Evolutionary conservation across 1,284 basidiomycete species (phyloP).

Genomic region (Fomes fomentarius): DNA sequence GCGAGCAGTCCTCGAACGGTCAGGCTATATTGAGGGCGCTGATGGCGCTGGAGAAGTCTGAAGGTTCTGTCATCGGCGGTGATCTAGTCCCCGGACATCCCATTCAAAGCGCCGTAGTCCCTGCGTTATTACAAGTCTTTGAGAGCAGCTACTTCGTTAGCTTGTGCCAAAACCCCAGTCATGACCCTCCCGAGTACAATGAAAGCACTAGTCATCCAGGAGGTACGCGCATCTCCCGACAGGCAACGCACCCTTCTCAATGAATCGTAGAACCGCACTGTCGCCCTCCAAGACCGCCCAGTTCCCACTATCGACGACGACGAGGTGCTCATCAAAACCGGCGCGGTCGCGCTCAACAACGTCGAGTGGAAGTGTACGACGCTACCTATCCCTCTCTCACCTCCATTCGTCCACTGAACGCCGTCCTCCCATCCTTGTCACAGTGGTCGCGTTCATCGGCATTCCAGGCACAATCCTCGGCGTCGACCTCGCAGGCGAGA

Average conservation of each 20-base stretch:
- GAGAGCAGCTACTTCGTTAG: too few relatives aligned
- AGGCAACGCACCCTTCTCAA: background rate
- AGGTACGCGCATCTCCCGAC: background rate
- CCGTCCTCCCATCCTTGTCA: background rate
- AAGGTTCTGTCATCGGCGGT: too few relatives aligned
- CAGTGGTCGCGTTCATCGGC: background rate
- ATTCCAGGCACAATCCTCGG: slow-evolving; percentile 29
- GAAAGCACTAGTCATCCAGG: background rate
- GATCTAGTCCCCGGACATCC: too few relatives aligned
- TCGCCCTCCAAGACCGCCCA: slow-evolving; percentile 5
- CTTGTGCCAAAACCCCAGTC: too few relatives aligned
- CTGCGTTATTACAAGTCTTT: too few relatives aligned
- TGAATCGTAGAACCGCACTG: background rate
- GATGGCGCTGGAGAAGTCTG: too few relatives aligned
- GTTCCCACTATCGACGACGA: slow-evolving; percentile 18
- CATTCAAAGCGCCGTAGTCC: too few relatives aligned
- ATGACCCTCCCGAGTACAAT: background rate
- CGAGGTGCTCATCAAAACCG: slow-evolving; percentile 28
- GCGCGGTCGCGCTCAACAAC: slow-evolving; percentile 19
- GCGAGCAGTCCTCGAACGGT: too few relatives aligned
- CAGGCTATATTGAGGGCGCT: too few relatives aligned
- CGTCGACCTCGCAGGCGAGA: slow-evolving; percentile 30
- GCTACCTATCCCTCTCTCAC: background rate
- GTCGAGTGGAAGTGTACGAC: background rate
- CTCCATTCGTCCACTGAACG: background rate